Percentiles rank a stretch among this genome's conserved stretches.
Evolutionary conservation across 2,329 filamentous ascomycete genomes (phyloP).

Genomic region (Aspergillus sclerotialis): DNA sequence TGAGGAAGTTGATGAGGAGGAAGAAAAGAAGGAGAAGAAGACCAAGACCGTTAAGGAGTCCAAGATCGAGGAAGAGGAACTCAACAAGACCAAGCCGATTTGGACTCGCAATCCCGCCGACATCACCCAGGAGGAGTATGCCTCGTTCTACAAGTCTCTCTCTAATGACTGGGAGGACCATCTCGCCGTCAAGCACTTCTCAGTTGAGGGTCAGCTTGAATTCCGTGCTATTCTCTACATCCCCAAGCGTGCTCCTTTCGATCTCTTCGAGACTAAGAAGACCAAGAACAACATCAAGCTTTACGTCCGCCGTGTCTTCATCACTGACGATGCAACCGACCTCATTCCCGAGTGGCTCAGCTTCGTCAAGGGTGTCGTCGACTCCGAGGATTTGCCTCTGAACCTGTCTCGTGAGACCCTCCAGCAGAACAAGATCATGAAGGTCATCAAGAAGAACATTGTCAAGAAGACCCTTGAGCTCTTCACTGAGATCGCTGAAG

Average conservation of each 20-base stretch:
- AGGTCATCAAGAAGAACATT: slow-evolving; percentile 99
- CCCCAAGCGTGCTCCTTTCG: slow-evolving; percentile 98
- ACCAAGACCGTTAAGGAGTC: slow-evolving; percentile 99
- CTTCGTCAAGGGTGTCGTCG: slow-evolving; percentile 99
- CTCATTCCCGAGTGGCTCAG: slow-evolving; percentile 98
- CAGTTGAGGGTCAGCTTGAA: slow-evolving; percentile 99
- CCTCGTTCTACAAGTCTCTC: slow-evolving; percentile 99
- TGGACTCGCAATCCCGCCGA: slow-evolving; percentile 98
- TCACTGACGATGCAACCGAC: slow-evolving; percentile 98
- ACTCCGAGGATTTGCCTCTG: slow-evolving; percentile 98
- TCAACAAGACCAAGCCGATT: slow-evolving; percentile 99
- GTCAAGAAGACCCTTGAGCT: slow-evolving; percentile 99
- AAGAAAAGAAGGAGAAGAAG: slow-evolving; percentile 88
- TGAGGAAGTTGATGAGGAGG: slow-evolving; percentile 83
- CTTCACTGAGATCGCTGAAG: slow-evolving; percentile 97
- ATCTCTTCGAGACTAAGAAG: slow-evolving; percentile 99
- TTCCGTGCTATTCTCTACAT: slow-evolving; percentile 99
- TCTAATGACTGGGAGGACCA: slow-evolving; percentile 99
- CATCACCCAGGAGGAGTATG: slow-evolving; percentile 94
- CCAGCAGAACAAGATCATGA: slow-evolving; percentile 99
- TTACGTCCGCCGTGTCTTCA: slow-evolving; percentile 99
- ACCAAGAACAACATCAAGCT: slow-evolving; percentile 99
- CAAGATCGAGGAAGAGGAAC: slow-evolving; percentile 97
- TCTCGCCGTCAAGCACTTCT: slow-evolving; percentile 99
- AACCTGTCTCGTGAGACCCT: slow-evolving; percentile 99